Base-by-base conservation (phyloP, 495 filamentous ascomycete species). In the Corynascus novoguineensis region DNA sequence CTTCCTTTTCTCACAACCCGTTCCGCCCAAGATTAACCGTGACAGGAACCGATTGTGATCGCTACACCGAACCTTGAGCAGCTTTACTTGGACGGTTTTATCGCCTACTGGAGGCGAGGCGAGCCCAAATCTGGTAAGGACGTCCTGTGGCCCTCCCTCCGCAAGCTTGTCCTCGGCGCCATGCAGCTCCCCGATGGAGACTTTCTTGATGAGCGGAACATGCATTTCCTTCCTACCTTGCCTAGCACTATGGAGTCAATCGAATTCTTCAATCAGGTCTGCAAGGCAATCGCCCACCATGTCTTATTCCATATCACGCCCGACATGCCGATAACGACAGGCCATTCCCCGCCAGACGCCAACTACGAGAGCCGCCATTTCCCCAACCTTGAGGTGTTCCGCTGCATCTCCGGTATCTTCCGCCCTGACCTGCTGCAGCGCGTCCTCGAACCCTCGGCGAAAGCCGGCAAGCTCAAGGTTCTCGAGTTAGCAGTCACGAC, bases 361-460 rank as follows among this genome's bases (percentile, higher is more conserved):
- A 10, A 32, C n/a, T 12, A 21, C 4, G 3, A 10, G 15, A 51
- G 15, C 17, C 38, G 27, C 5, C 2, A 55, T 31, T 35, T 61
- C 4, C 61, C 63, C 25, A 47, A 55, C 25, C 55, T 70, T 15
- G 50, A 63, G 37, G 38, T 56, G 21, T 70, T 70, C 17, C 61
- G 63, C 15, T 68, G 56, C 47, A 27, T 41, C 12, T 9, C 50
- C 24, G 22, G 42, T 5, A 27, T 62, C 21, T 24, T 63, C 29
- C 1, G 24, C 0, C 28, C 53, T 15, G 3, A 8, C 15, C 41
- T 59, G 12, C 53, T 69, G 17, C 37, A 31, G 25, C 21, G 28
- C 1, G 8, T 59, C 5, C 42, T 66, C 9, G 51, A 12, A 5
- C 47, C 58, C n/a, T 42, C 65, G 2, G 45, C 44, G 1, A 12